Evolutionary conservation across 148 eudicot genomes (phyloP), one percentile per base, ranked within the genome.

Genomic region (Nepenthes mirabilis): DNA sequence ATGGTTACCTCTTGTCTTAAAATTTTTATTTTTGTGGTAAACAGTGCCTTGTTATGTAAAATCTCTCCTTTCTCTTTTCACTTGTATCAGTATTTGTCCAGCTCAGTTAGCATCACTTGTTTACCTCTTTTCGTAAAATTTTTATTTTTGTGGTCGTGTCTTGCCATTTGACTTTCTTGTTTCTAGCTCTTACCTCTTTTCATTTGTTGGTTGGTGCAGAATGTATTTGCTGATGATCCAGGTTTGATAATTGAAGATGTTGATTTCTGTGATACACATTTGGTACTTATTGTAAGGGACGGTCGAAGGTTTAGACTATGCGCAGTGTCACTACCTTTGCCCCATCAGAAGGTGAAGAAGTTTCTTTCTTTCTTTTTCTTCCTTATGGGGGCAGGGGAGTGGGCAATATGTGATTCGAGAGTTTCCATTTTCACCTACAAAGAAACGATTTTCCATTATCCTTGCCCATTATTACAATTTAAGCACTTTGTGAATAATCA

Each of bases 211-310:
- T 70, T 55, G 33, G 34, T 76, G 80, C 90, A 91, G 96, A 72
- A 64, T 65, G 78, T 91, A 65, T 80, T 88, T 68, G 70, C 66
- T 65, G 87, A 88, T 69, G 91, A 83, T 50, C 75, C 67, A 57
- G 78, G 80, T 33, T 61, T 88, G 55, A 71, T 80, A 55, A 78
- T 91, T 49, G 82, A 80, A 76, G 96, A 91, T 74, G 91, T 88
- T 58, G 98, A 91, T 79, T 82, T 88, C 67, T 61, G 85, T 66
- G 70, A 85, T 63, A 72, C 86, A 32, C 84, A 88, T 65, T 58
- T 91, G 84, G 86, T 79, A 60, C 83, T 91, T 68, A 72, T 79
- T 61, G 36, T 77, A 56, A 77, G 88, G 80, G 88, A 85, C 52
- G 75, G 79, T 58, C 66, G 71, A 40, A 83, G 75, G 62, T 77